Base-by-base conservation (phyloP, 768 basidiomycete genomes). In the Mycena alexandri region DNA sequence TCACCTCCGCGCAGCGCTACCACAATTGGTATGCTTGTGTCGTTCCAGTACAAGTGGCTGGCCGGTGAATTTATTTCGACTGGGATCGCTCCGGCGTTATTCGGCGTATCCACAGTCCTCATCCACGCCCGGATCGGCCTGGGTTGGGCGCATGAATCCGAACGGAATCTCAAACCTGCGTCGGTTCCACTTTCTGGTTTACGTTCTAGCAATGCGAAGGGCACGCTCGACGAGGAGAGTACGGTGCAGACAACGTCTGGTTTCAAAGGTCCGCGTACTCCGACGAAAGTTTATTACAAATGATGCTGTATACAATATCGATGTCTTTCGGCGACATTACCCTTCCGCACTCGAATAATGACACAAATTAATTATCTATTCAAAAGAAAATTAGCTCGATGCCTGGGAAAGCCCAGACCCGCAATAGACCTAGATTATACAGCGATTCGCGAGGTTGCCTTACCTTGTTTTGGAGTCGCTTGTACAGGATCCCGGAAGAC, bases 121-220 rank as follows among this genome's bases (percentile, higher is more conserved):
- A 67, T 67, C 46, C 65, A 67, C 41, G 59, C 65, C 33, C 65
- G 65, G 34, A 67, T 67, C 52, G 65, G 65, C 43, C 59, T 67
- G 19, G 65, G 65, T 19, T 67, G 65, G 65, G 50, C 65, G 52
- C 41, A 51, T 25, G 50, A 22, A 9, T 50, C 59, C 19, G 59
- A 61, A 11, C 46, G 47, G 13, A 36, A n/a, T 61, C 16, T 17
- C 47, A 61, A 42, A 29, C 48, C 47, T 25, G 43, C 50, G 38
- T 53, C 9, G 41, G 33, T 62, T 43, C 38, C 53, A 52, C 16
- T 44, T 50, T 62, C 29, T 6, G 29, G 29, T 29, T 29, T 29
- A 29, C 3, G 29, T 29, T 29, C 50, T 53, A 21, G 33, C 60
- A 42, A 25, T 42, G 22, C 21, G 47, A 61, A 51, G 11, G 47